Evolutionary conservation across 768 basidiomycete genomes (phyloP).

Genomic region (Suillus cothurnatus): DNA sequence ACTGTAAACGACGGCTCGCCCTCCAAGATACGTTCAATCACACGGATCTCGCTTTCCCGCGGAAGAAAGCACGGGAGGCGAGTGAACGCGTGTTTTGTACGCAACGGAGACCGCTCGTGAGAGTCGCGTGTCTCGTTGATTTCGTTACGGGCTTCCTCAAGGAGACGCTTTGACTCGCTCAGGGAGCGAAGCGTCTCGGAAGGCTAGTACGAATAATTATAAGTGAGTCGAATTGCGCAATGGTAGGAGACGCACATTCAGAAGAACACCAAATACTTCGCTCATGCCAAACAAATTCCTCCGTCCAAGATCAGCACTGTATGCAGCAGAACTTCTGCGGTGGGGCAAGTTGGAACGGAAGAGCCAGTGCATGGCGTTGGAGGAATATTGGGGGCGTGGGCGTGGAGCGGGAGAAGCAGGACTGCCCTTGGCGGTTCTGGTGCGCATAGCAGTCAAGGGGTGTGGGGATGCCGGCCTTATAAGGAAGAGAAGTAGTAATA

Average conservation of each 20-base stretch:
- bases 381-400: conserved; percentile 24
- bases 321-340: conserved; percentile 58
- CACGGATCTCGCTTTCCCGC: conserved; percentile 64
- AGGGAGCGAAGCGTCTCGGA: conserved; percentile 78
- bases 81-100: conserved; percentile 77
- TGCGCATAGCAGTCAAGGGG: conserved; percentile 24
- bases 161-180: conserved; percentile 71
- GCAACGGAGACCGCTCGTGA: conserved; percentile 50
- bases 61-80: conserved; percentile 75
- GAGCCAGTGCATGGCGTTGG: conserved; percentile 65
- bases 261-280: conserved; percentile 73
- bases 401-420: conserved; percentile 27
- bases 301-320: conserved; percentile 62
- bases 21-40: conserved; percentile 65
- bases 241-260: conserved; percentile 56
- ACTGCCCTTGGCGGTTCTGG: conserved; percentile 24
- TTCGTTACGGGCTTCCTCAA: conserved; percentile 80
- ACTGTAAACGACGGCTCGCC: conserved; percentile 78
- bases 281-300: conserved; percentile 80
- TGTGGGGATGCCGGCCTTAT: conserved; percentile 13
- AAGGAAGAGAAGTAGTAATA: conserved; percentile 16
- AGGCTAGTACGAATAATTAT: conserved; percentile 50
- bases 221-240: conserved; percentile 15
- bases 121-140: conserved; percentile 66
- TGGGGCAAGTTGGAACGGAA: conserved; percentile 72